Evolutionary conservation across 129 eudicot genomes (phyloP).

Genomic region (Scalesia atractyloides): DNA sequence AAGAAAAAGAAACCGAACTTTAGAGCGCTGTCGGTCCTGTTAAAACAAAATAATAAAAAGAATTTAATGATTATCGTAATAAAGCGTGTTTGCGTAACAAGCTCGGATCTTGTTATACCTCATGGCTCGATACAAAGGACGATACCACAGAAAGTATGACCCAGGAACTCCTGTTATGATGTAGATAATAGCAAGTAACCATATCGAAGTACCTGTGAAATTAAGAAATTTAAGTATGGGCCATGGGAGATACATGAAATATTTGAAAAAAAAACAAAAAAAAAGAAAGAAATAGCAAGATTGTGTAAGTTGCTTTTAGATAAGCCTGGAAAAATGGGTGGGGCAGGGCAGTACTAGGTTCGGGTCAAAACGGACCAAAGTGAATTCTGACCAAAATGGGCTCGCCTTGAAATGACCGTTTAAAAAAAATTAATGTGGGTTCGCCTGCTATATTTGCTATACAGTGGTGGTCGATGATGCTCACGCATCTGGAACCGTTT

Average conservation of each 20-base stretch:
- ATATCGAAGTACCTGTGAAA: slow-evolving; percentile 58
- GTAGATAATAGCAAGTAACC: slow-evolving; percentile 88
- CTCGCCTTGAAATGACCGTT: no score
- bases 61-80: not conserved
- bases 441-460: no score
- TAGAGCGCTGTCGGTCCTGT: slow-evolving; percentile 82
- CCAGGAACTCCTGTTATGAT: slow-evolving; percentile 83
- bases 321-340: slow-evolving; percentile 43
- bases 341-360: not conserved
- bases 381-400: not conserved
- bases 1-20: slow-evolving; percentile 78
- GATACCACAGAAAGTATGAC: slow-evolving; percentile 88
- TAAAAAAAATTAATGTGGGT: no score
- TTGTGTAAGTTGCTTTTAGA: slow-evolving; percentile 3
- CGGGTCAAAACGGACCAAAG: no score
- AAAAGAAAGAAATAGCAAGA: not conserved
- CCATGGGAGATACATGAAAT: not conserved
- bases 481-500: no score
- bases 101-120: slow-evolving; percentile 49
- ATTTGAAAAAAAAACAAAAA: not conserved
- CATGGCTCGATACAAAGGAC: slow-evolving; percentile 91
- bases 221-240: slow-evolving; percentile 4
- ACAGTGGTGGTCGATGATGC: no score
- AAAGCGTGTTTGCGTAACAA: slow-evolving; percentile 6
- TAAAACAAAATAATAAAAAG: slow-evolving; percentile 2